A percentile compares a stretch with the other conserved stretches of the same genome.
Conservation (phyloP, 441 rosid species). For the Populus hybrid region DNA sequence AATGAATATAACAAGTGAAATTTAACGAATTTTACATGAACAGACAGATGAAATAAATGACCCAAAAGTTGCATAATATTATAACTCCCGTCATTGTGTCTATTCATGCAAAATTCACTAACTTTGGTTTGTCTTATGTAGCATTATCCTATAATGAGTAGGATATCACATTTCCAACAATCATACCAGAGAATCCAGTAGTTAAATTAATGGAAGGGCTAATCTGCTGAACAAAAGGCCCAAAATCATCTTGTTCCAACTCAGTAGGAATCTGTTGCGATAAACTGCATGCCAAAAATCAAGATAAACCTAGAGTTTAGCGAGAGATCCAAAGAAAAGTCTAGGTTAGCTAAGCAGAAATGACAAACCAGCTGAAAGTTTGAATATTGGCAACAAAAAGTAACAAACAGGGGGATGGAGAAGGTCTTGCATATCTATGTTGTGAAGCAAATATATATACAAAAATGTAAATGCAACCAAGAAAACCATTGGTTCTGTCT, state of each 20-base stretch:
- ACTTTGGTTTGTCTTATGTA: background rate
- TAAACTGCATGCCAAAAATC: slow-evolving; percentile 32
- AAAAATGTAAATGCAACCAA: background rate
- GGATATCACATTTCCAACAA: slow-evolving; percentile 13
- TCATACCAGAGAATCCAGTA: slow-evolving; percentile 40
- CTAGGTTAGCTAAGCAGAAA: background rate
- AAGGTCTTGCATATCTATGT: background rate
- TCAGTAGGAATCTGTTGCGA: slow-evolving; percentile 33
- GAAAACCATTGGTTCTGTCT: background rate
- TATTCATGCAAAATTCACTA: too few relatives aligned
- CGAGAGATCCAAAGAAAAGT: slow-evolving; percentile 5
- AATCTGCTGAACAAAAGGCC: slow-evolving; percentile 28
- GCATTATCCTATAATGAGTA: slow-evolving; percentile 11
- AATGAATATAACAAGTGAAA: too few relatives aligned
- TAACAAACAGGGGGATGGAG: background rate
- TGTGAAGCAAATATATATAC: background rate
- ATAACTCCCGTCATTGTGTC: too few relatives aligned
- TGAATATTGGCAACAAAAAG: background rate
- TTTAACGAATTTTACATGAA: too few relatives aligned
- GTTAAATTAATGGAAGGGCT: slow-evolving; percentile 35
- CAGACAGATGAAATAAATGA: too few relatives aligned
- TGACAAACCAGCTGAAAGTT: background rate
- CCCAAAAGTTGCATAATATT: too few relatives aligned
- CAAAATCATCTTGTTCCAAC: slow-evolving; percentile 33
- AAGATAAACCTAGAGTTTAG: background rate